Conservation (phyloP, 108 stramenopile species). For the Nitzschia sp. region DNA sequence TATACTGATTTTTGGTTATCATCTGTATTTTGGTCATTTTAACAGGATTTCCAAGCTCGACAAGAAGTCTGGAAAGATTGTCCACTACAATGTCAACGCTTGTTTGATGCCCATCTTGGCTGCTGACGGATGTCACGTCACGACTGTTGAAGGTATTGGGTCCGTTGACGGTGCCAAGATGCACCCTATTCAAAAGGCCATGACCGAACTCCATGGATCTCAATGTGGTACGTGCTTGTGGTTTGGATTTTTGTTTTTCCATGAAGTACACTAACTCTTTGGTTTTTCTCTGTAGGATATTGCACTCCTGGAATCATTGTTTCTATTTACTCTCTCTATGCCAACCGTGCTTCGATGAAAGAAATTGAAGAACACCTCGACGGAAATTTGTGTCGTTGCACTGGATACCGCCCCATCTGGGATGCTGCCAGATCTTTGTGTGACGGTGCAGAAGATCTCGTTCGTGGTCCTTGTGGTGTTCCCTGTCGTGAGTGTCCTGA, state of each 20-base stretch:
- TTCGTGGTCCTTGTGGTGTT: conserved; percentile 71
- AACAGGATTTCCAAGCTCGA: conserved; percentile 48
- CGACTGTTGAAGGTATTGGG: conserved; percentile 92
- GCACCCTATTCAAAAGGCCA: conserved; percentile 90
- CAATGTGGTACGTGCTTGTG: conserved; percentile 67
- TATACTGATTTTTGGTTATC: neutral
- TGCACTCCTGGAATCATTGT: conserved; percentile 97
- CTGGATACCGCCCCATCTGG: conserved; percentile 93
- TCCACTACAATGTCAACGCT: conserved; percentile 81
- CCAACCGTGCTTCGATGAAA: conserved; percentile 39
- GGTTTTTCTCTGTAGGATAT: conserved; percentile 46
- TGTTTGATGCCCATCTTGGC: conserved; percentile 90
- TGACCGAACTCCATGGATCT: conserved; percentile 91
- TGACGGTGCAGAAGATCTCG: conserved; percentile 47
- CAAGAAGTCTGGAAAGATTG: conserved; percentile 23
- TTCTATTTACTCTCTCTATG: conserved; percentile 84
- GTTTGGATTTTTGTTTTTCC: neutral
- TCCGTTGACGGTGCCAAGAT: conserved; percentile 64
- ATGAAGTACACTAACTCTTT: conserved; percentile 8
- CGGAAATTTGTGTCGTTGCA: conserved; percentile 95
- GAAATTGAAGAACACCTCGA: conserved; percentile 91
- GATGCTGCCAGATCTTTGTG: conserved; percentile 86
- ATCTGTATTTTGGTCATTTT: neutral
- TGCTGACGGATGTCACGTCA: conserved; percentile 84
- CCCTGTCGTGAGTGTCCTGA: conserved; percentile 79